Conservation (phyloP, 306 rosid species). For the Malus sylvestris region DNA sequence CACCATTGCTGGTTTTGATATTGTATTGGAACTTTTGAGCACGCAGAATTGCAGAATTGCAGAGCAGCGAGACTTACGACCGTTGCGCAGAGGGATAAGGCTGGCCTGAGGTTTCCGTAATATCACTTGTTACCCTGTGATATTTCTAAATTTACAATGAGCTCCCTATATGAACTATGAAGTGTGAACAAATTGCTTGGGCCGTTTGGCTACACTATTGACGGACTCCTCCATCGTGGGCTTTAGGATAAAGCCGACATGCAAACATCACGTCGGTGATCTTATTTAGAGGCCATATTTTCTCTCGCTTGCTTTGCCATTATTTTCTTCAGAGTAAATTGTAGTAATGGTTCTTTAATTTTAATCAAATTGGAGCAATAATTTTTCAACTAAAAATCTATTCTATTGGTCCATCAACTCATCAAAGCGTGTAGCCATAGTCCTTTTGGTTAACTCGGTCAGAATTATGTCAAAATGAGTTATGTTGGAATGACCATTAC, state of each 20-base stretch:
- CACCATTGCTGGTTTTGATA: slow-evolving; percentile 11
- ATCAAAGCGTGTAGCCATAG: no score
- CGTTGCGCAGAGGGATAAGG: neutral
- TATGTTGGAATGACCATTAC: fast-evolving
- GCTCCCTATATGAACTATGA: neutral
- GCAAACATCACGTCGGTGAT: no score
- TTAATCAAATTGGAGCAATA: no score
- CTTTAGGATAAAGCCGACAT: no score
- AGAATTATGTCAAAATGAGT: no score
- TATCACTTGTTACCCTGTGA: neutral
- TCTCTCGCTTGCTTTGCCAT: no score
- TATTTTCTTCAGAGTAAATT: no score
- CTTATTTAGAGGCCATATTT: no score
- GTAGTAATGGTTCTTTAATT: fast-evolving
- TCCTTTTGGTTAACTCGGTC: fast-evolving
- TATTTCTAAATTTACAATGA: neutral
- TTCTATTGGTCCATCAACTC: no score
- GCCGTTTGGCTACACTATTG: neutral
- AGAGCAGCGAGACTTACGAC: neutral
- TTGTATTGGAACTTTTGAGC: neutral
- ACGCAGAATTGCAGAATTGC: neutral
- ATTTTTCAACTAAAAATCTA: no score
- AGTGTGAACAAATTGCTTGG: neutral
- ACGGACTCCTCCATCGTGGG: neutral
- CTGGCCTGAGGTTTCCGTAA: neutral